A percentile compares a stretch with the other conserved stretches of the same genome.
These are phyloP conservation scores for Xylaria castorea DNA, from an alignment of 495 filamentous ascomycete species.

Conservation along the genomic window DNA sequence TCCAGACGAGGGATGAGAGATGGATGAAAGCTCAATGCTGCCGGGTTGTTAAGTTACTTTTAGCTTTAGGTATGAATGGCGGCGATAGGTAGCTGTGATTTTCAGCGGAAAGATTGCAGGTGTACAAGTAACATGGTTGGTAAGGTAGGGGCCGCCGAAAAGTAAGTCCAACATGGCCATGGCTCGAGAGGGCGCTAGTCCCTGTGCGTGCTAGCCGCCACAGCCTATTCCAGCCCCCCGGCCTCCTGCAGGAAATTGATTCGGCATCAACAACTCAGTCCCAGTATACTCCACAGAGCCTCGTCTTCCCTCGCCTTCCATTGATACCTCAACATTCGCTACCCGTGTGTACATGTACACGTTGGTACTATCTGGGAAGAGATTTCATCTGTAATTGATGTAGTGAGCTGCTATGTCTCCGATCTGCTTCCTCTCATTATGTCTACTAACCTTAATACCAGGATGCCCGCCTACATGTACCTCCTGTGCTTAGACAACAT, in stretches of 20 bases:
- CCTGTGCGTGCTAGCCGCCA: neutral
- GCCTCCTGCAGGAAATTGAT: constrained; percentile 26
- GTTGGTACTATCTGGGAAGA: too few species aligned
- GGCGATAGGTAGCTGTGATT: constrained; percentile 29
- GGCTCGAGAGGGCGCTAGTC: neutral
- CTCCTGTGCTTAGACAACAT: too few species aligned
- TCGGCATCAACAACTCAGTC: neutral
- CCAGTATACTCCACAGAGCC: constrained; percentile 12
- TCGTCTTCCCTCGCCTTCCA: constrained; percentile 13
- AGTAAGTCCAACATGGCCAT: constrained; percentile 24
- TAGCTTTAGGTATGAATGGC: constrained; percentile 28
- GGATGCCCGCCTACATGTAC: too few species aligned
- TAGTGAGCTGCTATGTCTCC: neutral
- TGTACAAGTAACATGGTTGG: constrained; percentile 1
- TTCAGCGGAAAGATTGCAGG: constrained; percentile 29
- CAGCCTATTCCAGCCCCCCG: constrained; percentile 10
- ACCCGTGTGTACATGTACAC: neutral
- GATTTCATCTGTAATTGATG: too few species aligned
- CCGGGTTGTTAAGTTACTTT: constrained; percentile 14
- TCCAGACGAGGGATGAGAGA: constrained; percentile 6
- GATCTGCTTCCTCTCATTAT: too few species aligned
- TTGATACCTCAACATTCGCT: neutral
- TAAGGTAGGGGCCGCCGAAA: neutral
- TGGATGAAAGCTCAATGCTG: constrained; percentile 20
- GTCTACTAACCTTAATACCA: too few species aligned